Evolutionary conservation across 2,329 filamentous ascomycete genomes (phyloP), one percentile per base, ranked within the genome.

Genomic region (Neofusicoccum kwambonambiense): DNA sequence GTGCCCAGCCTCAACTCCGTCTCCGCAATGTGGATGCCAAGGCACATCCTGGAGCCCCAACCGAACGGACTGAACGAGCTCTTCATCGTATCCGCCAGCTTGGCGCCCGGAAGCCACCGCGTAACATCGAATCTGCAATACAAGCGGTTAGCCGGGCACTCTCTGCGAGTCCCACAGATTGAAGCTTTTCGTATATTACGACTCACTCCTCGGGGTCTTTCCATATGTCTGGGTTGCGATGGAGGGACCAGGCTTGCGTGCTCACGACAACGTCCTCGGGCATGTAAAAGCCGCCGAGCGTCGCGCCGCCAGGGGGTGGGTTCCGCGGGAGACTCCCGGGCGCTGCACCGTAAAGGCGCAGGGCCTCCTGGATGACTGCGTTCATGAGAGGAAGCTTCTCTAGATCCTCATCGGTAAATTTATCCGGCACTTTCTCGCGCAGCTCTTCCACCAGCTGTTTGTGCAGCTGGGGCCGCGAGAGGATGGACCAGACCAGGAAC

Each of bases 11-110:
- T 78, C 37, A 88, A 69, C 69, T 88, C 85, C 74, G 85, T 85
- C 19, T 78, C 75, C 0, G 89, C 89, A 68, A 91, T 86, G 69
- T 91, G 88, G 3, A 87, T 85, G 0, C 89, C 89, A 6, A 92
- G 79, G 69, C 89, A 91, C 76, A 89, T 88, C 27, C 89, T 80
- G 0, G 88, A 86, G 0, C 89, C 89, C 19, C 85, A 89, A 1
- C 88, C 86, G 73, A 91, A 91, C 0, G 88, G 87, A 80, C 87
- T 86, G 68, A 88, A 90, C n/a, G 85, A 84, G 2, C 83, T 80
- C 60, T 84, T 82, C 0, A 75, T 74, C 1, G 69, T 70, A 0
- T 71, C 67, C 0, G 73, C 70, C 2, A 67, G 64, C 6, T 71
- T 71, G 2, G 13, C 13, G 15, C 11, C 22, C 15, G 27, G 62